These are phyloP conservation scores for Starmera caribaea DNA, from an alignment of 805 yeast species.

Conservation along the genomic window DNA sequence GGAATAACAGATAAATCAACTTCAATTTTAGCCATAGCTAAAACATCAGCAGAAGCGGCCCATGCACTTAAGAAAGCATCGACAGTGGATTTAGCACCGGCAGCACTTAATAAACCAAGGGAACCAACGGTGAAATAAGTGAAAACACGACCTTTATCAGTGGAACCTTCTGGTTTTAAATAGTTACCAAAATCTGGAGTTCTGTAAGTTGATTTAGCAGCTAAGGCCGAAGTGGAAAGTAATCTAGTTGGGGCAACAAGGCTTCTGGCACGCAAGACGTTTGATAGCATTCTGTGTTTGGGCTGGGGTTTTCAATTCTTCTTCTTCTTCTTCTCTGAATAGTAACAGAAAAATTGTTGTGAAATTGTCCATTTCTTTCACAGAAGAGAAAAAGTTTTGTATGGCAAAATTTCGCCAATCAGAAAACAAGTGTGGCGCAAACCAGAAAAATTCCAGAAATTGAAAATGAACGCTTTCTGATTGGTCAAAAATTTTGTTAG, in stretches of 20 bases:
- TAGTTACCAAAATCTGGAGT: conserved; percentile 86
- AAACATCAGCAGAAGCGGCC: conserved; percentile 98
- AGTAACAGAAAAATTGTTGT: too few species aligned
- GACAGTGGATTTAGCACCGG: conserved; percentile 93
- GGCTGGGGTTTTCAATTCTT: too few species aligned
- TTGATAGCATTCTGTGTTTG: too few species aligned
- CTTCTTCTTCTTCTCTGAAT: too few species aligned
- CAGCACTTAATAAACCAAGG: conserved; percentile 81
- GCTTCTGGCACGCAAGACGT: too few species aligned
- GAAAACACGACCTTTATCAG: conserved; percentile 75
- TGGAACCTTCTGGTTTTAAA: conserved; percentile 59
- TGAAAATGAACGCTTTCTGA: too few species aligned
- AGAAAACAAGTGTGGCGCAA: too few species aligned
- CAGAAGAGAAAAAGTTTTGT: too few species aligned
- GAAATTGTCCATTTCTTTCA: too few species aligned
- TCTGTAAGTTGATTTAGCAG: conserved; percentile 68
- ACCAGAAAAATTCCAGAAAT: too few species aligned
- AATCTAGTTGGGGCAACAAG: conserved; percentile 19
- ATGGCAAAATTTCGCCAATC: too few species aligned
- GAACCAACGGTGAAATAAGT: conserved; percentile 98
- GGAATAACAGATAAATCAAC: conserved; percentile 91
- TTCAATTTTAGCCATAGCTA: conserved; percentile 99
- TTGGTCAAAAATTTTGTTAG: too few species aligned
- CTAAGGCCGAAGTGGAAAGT: conserved; percentile 28
- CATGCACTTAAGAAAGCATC: conserved; percentile 85